phyloP scores from a whole-genome alignment of 2,329 filamentous ascomycete species.

The Alternaria gansuensis region DNA sequence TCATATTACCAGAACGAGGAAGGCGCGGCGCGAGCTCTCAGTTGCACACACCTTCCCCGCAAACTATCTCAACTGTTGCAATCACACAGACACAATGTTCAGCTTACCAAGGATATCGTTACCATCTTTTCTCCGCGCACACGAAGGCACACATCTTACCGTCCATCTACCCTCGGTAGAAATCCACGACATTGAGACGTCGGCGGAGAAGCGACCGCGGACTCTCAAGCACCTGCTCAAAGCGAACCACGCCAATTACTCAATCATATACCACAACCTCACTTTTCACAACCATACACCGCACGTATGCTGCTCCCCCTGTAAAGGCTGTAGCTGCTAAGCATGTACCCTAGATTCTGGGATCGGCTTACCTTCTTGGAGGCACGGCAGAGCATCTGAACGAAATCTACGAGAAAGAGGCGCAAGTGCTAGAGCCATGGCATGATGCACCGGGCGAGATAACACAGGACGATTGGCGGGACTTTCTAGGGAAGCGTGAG shows the following conservation, averaged over 20 bases:
- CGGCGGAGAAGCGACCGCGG: constrained; percentile 78
- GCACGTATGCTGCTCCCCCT: constrained; percentile 63
- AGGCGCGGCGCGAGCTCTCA: constrained; percentile 25
- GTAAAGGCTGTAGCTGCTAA: constrained; percentile 42
- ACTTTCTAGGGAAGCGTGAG: constrained; percentile 78
- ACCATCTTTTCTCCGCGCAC: constrained; percentile 32
- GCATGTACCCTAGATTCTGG: constrained; percentile 66
- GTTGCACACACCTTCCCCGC: constrained; percentile 33
- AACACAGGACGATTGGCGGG: constrained; percentile 82
- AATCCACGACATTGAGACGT: constrained; percentile 80
- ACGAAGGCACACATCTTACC: constrained; percentile 33
- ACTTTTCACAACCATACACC: constrained; percentile 84
- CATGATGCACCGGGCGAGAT: constrained; percentile 84
- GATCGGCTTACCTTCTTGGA: constrained; percentile 85
- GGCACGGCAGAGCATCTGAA: constrained; percentile 77
- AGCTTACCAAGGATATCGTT: constrained; percentile 34
- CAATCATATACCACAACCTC: constrained; percentile 79
- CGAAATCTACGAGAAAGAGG: constrained; percentile 80
- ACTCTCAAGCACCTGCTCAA: constrained; percentile 90
- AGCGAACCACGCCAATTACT: constrained; percentile 90
- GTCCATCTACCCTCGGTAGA: constrained; percentile 71
- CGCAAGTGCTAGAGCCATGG: constrained; percentile 80
- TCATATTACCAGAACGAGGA: constrained; percentile 36
- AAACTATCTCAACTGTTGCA: constrained; percentile 19
- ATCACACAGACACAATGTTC: constrained; percentile 33